phyloP scores from a whole-genome alignment of 139 green algal genomes.

The Auxenochlorella pyrenoidosa region DNA sequence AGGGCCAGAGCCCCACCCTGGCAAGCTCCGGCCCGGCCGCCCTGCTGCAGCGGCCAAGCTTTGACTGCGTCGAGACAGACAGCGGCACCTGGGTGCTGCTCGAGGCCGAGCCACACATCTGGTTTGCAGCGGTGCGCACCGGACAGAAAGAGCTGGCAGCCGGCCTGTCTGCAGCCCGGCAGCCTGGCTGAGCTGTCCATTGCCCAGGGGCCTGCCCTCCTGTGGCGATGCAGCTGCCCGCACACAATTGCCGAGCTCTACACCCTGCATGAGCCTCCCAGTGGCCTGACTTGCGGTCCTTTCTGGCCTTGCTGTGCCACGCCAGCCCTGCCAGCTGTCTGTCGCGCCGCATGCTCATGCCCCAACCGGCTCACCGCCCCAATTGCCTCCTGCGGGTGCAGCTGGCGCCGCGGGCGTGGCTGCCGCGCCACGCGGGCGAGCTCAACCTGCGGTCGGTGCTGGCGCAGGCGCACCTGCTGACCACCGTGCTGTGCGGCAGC shows the following conservation, averaged over 20 bases:
- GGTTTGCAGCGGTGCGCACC: conserved; percentile 39
- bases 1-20: no score
- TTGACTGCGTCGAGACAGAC: conserved; percentile 47
- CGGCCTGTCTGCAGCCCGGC: no score
- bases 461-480: conserved; percentile 36
- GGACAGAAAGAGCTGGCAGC: no score
- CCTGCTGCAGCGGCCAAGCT: conserved; percentile 2
- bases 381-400: not conserved
- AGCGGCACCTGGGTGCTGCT: conserved; percentile 41
- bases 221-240: no score
- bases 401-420: conserved; percentile 19
- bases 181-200: no score
- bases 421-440: conserved; percentile 35
- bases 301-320: not conserved
- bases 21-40: no score
- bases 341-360: not conserved
- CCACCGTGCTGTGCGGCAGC: conserved; percentile 37
- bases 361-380: not conserved
- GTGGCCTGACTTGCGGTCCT: not conserved
- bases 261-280: no score
- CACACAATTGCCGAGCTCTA: no score
- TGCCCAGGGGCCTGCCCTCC: no score
- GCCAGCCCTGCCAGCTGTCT: not conserved
- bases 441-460: conserved; percentile 34
- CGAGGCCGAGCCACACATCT: conserved; percentile 41